Evolutionary conservation across 306 rosid species (phyloP).

Genomic region (Inga oerstediana): DNA sequence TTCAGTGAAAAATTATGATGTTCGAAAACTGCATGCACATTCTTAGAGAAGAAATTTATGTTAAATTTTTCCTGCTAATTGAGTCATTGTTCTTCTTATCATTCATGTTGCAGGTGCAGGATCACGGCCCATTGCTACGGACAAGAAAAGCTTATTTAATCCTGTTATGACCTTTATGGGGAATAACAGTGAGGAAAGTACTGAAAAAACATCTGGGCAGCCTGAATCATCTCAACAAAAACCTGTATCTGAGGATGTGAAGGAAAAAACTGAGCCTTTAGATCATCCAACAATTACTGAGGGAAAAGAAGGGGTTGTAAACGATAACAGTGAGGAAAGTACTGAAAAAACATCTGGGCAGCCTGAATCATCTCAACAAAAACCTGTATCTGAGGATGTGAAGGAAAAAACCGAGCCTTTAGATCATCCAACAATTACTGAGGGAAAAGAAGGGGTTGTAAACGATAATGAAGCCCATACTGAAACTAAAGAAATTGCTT

Average conservation of each 20-base stretch:
- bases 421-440: conserved; percentile 42
- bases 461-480: conserved; percentile 35
- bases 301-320: conserved; percentile 43
- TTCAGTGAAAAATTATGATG: not conserved
- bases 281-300: conserved; percentile 45
- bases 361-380: conserved; percentile 44
- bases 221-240: conserved; percentile 46
- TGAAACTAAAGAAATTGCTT: conserved; percentile 43
- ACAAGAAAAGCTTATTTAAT: conserved; percentile 62
- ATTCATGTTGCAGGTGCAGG: conserved; percentile 62
- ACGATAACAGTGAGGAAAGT: conserved; percentile 53
- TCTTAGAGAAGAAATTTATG: conserved; percentile 3
- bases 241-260: conserved; percentile 45
- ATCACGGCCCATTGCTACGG: conserved; percentile 69
- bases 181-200: conserved; percentile 57
- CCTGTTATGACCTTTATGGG: conserved; percentile 88
- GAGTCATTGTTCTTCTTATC: conserved; percentile 27
- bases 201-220: conserved; percentile 48
- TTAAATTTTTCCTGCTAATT: conserved; percentile 33
- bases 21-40: conserved; percentile 2
- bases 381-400: conserved; percentile 46
- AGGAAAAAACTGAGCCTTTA: conserved; percentile 47
- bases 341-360: conserved; percentile 48
- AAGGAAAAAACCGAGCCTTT: conserved; percentile 48
- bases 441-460: conserved; percentile 47